Conservation (phyloP, 768 basidiomycete species). For the Xerocomellus chrysenteron region DNA sequence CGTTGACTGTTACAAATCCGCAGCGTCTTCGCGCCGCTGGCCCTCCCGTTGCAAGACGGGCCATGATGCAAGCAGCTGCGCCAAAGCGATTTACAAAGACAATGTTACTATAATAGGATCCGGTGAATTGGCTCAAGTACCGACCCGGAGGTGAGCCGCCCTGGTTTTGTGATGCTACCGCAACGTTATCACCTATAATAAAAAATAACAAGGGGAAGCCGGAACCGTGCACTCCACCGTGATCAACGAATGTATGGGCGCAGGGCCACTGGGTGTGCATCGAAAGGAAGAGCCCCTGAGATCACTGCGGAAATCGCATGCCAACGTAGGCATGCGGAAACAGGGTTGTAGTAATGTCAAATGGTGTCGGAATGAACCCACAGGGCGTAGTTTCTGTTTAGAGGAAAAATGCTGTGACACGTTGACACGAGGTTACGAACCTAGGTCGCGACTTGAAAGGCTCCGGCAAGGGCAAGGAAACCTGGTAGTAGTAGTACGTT, state of each 20-base stretch:
- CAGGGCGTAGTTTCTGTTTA: slow-evolving; percentile 12
- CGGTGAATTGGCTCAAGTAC: slow-evolving; percentile 11
- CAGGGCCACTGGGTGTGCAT: not conserved
- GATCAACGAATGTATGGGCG: not conserved
- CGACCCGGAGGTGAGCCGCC: slow-evolving; percentile 8
- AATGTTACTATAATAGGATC: not conserved
- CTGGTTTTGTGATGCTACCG: slow-evolving; percentile 13
- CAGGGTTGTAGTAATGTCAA: slow-evolving; percentile 21
- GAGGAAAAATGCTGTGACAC: slow-evolving; percentile 19
- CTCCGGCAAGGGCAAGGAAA: not conserved
- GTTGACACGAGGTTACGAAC: slow-evolving; percentile 20
- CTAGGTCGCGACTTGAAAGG: not conserved
- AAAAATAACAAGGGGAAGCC: slow-evolving; percentile 1
- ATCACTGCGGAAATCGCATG: slow-evolving; percentile 20
- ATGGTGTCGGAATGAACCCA: slow-evolving; percentile 14
- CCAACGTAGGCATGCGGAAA: slow-evolving; percentile 19
- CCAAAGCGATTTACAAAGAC: not conserved
- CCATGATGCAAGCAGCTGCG: not conserved
- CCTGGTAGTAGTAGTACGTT: not conserved
- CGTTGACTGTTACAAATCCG: not conserved
- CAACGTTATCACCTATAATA: slow-evolving; percentile 16
- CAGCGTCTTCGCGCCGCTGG: not conserved
- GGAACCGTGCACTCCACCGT: not conserved
- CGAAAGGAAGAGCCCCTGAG: slow-evolving; percentile 3
- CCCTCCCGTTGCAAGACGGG: not conserved